A percentile compares a stretch with the other conserved stretches of the same genome.
Evolutionary conservation across 495 filamentous ascomycete species (phyloP).

Genomic region (Hyphodiscus hymeniophilus): DNA sequence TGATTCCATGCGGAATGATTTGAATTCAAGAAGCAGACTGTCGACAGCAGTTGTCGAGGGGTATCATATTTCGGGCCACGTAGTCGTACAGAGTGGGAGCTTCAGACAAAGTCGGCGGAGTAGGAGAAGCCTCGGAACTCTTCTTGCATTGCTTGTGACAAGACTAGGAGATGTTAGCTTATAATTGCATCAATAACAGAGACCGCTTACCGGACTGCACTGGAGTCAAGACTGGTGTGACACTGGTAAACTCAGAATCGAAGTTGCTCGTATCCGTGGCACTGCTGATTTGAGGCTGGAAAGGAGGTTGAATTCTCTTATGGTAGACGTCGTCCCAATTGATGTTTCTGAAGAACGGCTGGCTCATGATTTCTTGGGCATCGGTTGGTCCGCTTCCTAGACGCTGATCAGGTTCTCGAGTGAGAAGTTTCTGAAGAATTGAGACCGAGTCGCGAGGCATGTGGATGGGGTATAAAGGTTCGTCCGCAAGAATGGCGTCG

Average conservation of each 20-base stretch:
- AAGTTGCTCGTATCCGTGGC: slow-evolving; percentile 99
- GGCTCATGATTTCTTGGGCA: slow-evolving; percentile 98
- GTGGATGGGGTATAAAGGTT: slow-evolving; percentile 96
- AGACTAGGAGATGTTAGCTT: slow-evolving; percentile 48
- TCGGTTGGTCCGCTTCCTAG: slow-evolving; percentile 93
- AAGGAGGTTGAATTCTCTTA: slow-evolving; percentile 83
- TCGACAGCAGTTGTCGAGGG: neutral
- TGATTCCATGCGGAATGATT: neutral
- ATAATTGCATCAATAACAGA: slow-evolving; percentile 11
- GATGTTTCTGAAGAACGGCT: slow-evolving; percentile 95
- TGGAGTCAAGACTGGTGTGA: slow-evolving; percentile 93
- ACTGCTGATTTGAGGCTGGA: slow-evolving; percentile 79
- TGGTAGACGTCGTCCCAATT: slow-evolving; percentile 99
- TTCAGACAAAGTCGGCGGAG: slow-evolving; percentile 25
- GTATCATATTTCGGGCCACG: neutral
- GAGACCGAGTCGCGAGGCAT: slow-evolving; percentile 98
- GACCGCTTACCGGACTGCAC: slow-evolving; percentile 83
- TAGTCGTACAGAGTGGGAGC: neutral
- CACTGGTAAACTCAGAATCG: slow-evolving; percentile 96
- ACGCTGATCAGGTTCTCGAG: slow-evolving; percentile 85
- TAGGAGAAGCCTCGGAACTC: slow-evolving; percentile 99
- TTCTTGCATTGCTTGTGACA: slow-evolving; percentile 98
- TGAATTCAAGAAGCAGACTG: neutral
- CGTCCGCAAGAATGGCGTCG: slow-evolving; percentile 96
- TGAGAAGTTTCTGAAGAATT: slow-evolving; percentile 95